Conservation (phyloP, 2,329 filamentous ascomycete species). For the Ascosphaera aggregata region DNA sequence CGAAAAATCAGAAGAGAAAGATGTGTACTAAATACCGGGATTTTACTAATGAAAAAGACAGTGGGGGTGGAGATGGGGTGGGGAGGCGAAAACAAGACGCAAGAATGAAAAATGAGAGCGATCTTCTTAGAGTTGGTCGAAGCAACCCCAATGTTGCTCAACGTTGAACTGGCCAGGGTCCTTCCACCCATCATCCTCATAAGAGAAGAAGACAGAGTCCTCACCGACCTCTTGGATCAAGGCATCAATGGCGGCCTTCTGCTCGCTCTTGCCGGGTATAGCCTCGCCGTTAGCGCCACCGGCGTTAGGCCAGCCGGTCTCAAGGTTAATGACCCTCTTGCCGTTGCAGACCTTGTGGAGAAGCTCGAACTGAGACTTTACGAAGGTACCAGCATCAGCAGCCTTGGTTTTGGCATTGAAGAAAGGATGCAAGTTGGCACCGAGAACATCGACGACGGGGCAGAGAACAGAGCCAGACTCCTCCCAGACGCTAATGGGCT, state of each 20-base stretch:
- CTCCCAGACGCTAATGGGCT: constrained; percentile 61
- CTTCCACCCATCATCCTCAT: constrained; percentile 68
- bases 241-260: constrained; percentile 45
- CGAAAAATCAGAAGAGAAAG: too few relatives aligned
- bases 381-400: constrained; percentile 49
- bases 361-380: constrained; percentile 45
- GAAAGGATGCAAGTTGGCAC: constrained; percentile 80
- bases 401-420: constrained; percentile 55
- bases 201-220: constrained; percentile 62
- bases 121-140: constrained; percentile 26
- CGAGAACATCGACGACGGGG: constrained; percentile 49
- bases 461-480: constrained; percentile 39
- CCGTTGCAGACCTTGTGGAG: constrained; percentile 46
- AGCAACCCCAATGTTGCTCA: constrained; percentile 62
- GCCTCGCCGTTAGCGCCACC: constrained; percentile 51
- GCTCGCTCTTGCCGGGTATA: constrained; percentile 41
- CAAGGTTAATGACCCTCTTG: constrained; percentile 57
- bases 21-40: too few relatives aligned
- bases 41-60: too few relatives aligned
- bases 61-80: too few relatives aligned
- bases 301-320: constrained; percentile 67
- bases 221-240: constrained; percentile 44
- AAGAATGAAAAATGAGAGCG: too few relatives aligned
- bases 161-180: constrained; percentile 39
- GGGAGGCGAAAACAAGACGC: too few relatives aligned